Conservation (phyloP, 2,329 filamentous ascomycete species). For the Epichloe typhina region DNA sequence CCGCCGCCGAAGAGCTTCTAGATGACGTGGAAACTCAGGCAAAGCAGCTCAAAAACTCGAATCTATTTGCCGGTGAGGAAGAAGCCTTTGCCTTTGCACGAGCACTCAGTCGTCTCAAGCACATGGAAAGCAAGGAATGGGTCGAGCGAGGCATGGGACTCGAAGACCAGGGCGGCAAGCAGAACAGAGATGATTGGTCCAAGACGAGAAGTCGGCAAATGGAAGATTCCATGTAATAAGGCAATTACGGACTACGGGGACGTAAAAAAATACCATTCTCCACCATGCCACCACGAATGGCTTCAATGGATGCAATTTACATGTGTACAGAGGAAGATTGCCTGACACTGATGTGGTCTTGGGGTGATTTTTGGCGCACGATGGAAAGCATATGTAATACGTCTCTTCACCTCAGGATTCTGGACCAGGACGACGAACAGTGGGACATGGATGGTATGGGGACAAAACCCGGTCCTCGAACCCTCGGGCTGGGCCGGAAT, state of each 20-base stretch:
- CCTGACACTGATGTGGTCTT: too few species aligned
- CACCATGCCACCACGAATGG: too few species aligned
- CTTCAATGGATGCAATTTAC: too few species aligned
- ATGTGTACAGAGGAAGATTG: too few species aligned
- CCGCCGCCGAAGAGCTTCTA: slow-evolving; percentile 54
- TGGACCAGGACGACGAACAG: too few species aligned
- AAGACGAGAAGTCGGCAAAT: slow-evolving; percentile 54
- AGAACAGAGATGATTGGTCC: slow-evolving; percentile 51
- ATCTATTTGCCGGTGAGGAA: slow-evolving; percentile 86
- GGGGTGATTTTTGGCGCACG: too few species aligned
- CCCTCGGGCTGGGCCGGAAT: too few species aligned
- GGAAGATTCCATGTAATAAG: slow-evolving; percentile 52
- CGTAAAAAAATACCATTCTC: too few species aligned
- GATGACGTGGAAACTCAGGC: slow-evolving; percentile 81
- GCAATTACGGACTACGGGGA: not conserved
- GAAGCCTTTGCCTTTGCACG: slow-evolving; percentile 93
- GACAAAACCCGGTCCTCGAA: too few species aligned
- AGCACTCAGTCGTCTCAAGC: slow-evolving; percentile 67
- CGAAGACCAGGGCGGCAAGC: slow-evolving; percentile 50
- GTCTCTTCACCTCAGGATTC: too few species aligned
- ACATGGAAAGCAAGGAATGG: slow-evolving; percentile 95
- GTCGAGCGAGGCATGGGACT: slow-evolving; percentile 68
- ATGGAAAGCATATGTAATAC: too few species aligned
- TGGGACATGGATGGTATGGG: too few species aligned
- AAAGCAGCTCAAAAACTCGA: slow-evolving; percentile 69